Conservation (phyloP, 2,329 filamentous ascomycete species). For the Aspergillus flavus region DNA sequence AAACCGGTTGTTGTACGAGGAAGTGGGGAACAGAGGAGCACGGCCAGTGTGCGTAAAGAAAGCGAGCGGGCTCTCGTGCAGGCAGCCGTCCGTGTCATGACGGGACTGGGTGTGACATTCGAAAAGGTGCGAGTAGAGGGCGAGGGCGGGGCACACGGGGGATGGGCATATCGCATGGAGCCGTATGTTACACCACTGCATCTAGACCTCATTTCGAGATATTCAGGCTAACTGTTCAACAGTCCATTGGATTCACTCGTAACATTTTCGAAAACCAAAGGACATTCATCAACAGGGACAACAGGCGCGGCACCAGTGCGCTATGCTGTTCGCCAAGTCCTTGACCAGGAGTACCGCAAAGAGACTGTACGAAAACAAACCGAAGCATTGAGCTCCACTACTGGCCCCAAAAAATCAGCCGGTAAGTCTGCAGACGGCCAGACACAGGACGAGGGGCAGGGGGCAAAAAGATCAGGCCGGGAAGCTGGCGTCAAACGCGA, state of each 20-base stretch:
- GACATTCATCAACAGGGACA: slow-evolving; percentile 42
- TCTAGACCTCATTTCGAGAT: neutral
- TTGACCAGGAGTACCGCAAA: slow-evolving; percentile 85
- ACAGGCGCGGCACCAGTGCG: slow-evolving; percentile 71
- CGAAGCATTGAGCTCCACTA: slow-evolving; percentile 51
- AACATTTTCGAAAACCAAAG: slow-evolving; percentile 56
- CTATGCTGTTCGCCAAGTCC: slow-evolving; percentile 90
- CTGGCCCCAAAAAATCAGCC: slow-evolving; percentile 26
- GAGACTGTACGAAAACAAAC: slow-evolving; percentile 69
- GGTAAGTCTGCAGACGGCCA: slow-evolving; percentile 37
- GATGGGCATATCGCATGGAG: slow-evolving; percentile 92
- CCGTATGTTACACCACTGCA: slow-evolving; percentile 64
- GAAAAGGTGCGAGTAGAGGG: slow-evolving; percentile 78
- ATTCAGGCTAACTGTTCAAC: slow-evolving; percentile 3
- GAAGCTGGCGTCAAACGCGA: slow-evolving; percentile 65
- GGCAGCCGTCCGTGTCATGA: slow-evolving; percentile 78
- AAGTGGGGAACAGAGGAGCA: slow-evolving; percentile 64
- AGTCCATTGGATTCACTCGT: slow-evolving; percentile 75
- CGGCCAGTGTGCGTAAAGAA: slow-evolving; percentile 86
- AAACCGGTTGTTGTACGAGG: slow-evolving; percentile 86
- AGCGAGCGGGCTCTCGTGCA: slow-evolving; percentile 79
- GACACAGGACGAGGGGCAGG: slow-evolving; percentile 24
- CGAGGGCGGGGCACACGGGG: slow-evolving; percentile 61
- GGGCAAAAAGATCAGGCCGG: slow-evolving; percentile 28
- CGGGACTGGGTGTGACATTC: slow-evolving; percentile 78